phyloP scores from a whole-genome alignment of 106 monocot species.

The Acanthochlamys bracteata region DNA sequence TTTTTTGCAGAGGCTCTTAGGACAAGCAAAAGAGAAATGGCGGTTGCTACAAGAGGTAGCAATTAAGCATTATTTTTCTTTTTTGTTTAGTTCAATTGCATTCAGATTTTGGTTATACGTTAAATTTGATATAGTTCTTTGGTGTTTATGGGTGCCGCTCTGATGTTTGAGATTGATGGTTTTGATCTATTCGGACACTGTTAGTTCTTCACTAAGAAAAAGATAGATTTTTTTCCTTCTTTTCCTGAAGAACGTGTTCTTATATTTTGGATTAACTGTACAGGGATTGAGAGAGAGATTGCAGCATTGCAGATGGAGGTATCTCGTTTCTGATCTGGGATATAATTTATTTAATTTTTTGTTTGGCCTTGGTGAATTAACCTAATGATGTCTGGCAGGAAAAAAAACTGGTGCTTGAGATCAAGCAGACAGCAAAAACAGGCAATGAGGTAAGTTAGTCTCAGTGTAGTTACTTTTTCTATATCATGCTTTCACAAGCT shows the following conservation, averaged over 20 bases:
- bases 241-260: neutral
- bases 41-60: constrained; percentile 75
- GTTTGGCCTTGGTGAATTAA: neutral
- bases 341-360: neutral
- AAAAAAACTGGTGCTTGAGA: constrained; percentile 86
- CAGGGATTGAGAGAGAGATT: constrained; percentile 86
- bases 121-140: neutral
- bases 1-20: constrained; percentile 64
- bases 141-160: too few species aligned
- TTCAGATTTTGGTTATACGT: neutral
- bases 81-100: neutral
- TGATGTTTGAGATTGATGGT: too few species aligned
- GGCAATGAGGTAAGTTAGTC: constrained; percentile 66
- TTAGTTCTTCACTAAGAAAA: neutral
- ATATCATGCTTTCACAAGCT: neutral
- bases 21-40: constrained; percentile 86
- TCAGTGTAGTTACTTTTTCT: neutral
- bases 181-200: neutral
- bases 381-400: constrained; percentile 43
- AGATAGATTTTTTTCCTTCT: neutral
- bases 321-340: constrained; percentile 3
- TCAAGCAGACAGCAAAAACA: constrained; percentile 87
- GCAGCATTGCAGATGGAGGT: constrained; percentile 80
- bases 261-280: neutral
- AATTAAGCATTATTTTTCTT: too few species aligned